Conservation (phyloP, 2,329 filamentous ascomycete species). For the Aplosporella prunicola region DNA sequence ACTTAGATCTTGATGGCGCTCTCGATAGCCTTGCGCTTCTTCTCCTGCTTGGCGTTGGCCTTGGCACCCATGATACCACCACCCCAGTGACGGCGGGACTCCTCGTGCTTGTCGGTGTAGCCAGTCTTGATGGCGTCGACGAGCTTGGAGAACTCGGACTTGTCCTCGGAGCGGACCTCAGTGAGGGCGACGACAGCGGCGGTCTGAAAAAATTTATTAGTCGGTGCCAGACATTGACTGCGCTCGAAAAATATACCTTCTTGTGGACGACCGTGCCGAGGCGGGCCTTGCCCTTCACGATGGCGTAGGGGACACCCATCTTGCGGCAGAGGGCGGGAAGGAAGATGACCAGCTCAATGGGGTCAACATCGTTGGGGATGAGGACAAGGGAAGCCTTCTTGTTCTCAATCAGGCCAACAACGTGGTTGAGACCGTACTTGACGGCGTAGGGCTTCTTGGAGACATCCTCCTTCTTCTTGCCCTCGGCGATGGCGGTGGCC, state of each 20-base stretch:
- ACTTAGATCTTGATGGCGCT: constrained; percentile 99
- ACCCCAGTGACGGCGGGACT: constrained; percentile 88
- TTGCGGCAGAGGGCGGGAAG: constrained; percentile 98
- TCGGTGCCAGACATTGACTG: not conserved
- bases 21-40: constrained; percentile 93
- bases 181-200: constrained; percentile 92
- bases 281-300: constrained; percentile 99
- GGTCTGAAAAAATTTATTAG: constrained; percentile 54
- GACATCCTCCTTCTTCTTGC: constrained; percentile 99
- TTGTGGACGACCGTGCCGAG: constrained; percentile 99
- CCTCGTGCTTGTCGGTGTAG: constrained; percentile 92
- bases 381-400: constrained; percentile 99
- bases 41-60: constrained; percentile 67
- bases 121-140: constrained; percentile 95
- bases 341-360: constrained; percentile 99
- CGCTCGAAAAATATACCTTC: constrained; percentile 54
- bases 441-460: constrained; percentile 99
- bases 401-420: constrained; percentile 56
- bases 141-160: constrained; percentile 95
- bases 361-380: constrained; percentile 99
- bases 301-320: constrained; percentile 99
- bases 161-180: constrained; percentile 96
- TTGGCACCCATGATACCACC: constrained; percentile 99
- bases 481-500: constrained; percentile 93
- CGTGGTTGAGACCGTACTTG: constrained; percentile 99